These are phyloP conservation scores for Eutrema japonicum DNA, from an alignment of 345 rosid species.

Conservation along the genomic window DNA sequence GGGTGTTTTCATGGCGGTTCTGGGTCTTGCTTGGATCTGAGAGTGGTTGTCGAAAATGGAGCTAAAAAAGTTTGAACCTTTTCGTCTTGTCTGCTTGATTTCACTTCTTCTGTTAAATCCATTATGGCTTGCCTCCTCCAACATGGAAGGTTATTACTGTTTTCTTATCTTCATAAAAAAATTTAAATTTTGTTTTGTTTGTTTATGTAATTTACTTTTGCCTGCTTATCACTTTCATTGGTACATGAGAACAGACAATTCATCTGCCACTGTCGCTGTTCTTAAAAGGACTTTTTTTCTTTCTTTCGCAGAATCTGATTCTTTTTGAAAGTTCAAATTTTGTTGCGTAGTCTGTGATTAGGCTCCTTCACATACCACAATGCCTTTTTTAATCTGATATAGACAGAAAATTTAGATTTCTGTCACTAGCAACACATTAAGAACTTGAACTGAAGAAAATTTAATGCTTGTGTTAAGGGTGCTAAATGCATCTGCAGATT, in stretches of 20 bases:
- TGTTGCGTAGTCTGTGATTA: not conserved
- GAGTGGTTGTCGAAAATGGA: conserved; percentile 49
- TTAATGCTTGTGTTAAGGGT: not conserved
- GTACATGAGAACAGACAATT: conserved; percentile 22
- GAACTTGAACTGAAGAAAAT: not conserved
- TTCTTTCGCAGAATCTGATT: conserved; percentile 6
- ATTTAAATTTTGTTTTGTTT: not conserved
- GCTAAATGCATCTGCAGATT: conserved; percentile 1
- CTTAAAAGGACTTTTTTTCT: not conserved
- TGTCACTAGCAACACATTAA: not conserved
- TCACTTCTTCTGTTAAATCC: conserved; percentile 52
- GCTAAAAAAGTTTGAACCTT: conserved; percentile 46
- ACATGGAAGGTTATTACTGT: conserved; percentile 78
- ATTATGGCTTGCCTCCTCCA: conserved; percentile 60
- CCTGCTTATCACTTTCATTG: conserved; percentile 15
- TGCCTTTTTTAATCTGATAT: not conserved
- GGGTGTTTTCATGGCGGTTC: conserved; percentile 50
- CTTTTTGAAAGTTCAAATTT: conserved; percentile 23
- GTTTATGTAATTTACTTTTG: conserved; percentile 9
- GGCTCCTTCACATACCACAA: conserved; percentile 8
- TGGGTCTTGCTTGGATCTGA: conserved; percentile 82
- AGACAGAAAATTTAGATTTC: not conserved
- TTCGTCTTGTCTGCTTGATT: conserved; percentile 58
- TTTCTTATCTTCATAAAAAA: conserved; percentile 7
- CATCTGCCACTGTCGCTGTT: conserved; percentile 35